phyloP scores from a whole-genome alignment of 2,329 filamentous ascomycete genomes.

The Nigrograna mackinnonii region DNA sequence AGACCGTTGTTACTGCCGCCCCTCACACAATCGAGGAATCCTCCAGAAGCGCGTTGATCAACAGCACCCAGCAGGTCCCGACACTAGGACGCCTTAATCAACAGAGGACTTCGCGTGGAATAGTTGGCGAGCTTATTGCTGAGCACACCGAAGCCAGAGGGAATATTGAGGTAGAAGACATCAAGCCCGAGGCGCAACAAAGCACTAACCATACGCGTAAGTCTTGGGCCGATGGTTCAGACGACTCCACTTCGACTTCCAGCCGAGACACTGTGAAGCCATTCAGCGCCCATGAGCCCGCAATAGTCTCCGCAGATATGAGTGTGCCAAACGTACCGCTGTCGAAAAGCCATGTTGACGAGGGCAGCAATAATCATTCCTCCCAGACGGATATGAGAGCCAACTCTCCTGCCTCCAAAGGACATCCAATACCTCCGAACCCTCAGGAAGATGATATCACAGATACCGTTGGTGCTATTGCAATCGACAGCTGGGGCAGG shows the following conservation, averaged over 20 bases:
- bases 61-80: slow-evolving; percentile 46
- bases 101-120: background rate
- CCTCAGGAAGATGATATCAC: slow-evolving; percentile 67
- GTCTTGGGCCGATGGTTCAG: slow-evolving; percentile 44
- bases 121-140: background rate
- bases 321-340: slow-evolving; percentile 17
- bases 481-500: slow-evolving; percentile 80
- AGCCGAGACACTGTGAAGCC: slow-evolving; percentile 22
- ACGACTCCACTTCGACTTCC: slow-evolving; percentile 30
- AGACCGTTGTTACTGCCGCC: background rate
- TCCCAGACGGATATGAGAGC: too few species aligned
- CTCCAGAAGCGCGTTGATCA: slow-evolving; percentile 45
- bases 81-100: slow-evolving; percentile 26
- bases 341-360: slow-evolving; percentile 15
- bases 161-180: slow-evolving; percentile 14
- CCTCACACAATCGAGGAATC: slow-evolving; percentile 30
- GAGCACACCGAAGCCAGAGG: too few species aligned
- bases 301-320: slow-evolving; percentile 6
- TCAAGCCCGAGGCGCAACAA: slow-evolving; percentile 27
- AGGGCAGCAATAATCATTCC: slow-evolving; percentile 9
- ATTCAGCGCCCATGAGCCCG: slow-evolving; percentile 13
- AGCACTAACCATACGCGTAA: slow-evolving; percentile 13
- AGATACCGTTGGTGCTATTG: slow-evolving; percentile 95
- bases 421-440: slow-evolving; percentile 1
- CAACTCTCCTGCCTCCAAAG: slow-evolving; percentile 6